Base-by-base conservation (phyloP, 2,329 filamentous ascomycete species). In the Neonectria ditissima region DNA sequence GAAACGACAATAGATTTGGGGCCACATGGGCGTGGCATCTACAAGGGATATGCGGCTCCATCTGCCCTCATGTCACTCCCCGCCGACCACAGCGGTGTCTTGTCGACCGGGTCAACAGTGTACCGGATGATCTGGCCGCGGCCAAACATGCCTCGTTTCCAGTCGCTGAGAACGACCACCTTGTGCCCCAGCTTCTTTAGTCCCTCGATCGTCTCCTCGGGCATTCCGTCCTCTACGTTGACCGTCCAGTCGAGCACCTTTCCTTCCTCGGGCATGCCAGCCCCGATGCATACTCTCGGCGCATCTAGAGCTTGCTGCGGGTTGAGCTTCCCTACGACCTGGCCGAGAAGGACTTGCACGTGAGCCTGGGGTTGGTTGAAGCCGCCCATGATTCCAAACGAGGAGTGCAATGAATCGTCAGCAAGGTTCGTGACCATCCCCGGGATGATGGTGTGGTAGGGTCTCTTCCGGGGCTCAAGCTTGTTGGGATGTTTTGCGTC, bases 281-380 rank as follows among this genome's bases (percentile, higher is more conserved):
- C 89, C 1, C 91, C 91, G 63, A 98, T 92, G 73, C 94, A 97
- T 68, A 98, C 86, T n/a, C 96, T 85, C 16, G 96, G 95, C 4
- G 95, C 91, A 75, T 99, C 96, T 0, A 98, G 85, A 3, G 95
- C 94, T 63, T 93, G 89, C 79, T 99, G 96, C 0, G 94, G 94
- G 66, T 90, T 91, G 56, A 93, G 84, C 2, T 89, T 89, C 71
- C 94, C 97, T 0, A 94, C 88, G 0, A 97, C 80, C 86, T 97
- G 94, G 69, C 97, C 97, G 2, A 98, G 83, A 10, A 99, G 81
- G 0, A 97, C 94, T 79, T 98, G 96, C 0, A 98, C 90, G 65
- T 98, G 96, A 22, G 95, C 96, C 79, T 98, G 96, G 0, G 96
- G 96, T 80, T 99, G 96, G 92, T 98, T 98, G 80, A 97, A 98